These are phyloP conservation scores for Apophysomyces sp. DNA, from an alignment of 371 early-diverging fungal genomes.

Conservation along the genomic window DNA sequence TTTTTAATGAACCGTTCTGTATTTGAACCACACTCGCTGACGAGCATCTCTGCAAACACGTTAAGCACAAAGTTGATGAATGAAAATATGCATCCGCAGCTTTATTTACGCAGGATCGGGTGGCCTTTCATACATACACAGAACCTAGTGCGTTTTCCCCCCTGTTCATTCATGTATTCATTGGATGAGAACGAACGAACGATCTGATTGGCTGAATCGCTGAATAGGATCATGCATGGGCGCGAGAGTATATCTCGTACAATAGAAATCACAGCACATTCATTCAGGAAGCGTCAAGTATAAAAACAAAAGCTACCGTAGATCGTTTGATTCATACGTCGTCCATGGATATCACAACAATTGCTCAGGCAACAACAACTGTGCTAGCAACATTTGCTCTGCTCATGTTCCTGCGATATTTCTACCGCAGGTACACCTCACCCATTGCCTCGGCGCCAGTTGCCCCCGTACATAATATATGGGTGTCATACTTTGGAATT, in stretches of 20 bases:
- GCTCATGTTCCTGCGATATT: constrained; percentile 13
- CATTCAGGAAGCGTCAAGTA: background rate
- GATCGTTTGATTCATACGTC: background rate
- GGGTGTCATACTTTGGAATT: constrained; percentile 35
- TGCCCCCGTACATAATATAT: constrained; percentile 24
- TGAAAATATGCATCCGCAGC: background rate
- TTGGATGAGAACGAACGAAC: constrained; percentile 4
- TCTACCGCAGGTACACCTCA: constrained; percentile 24
- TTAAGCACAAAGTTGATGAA: background rate
- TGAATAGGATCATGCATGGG: constrained; percentile 1
- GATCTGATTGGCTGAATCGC: constrained; percentile 5
- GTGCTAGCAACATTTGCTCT: background rate
- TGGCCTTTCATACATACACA: background rate
- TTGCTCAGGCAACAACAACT: background rate
- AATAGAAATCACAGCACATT: background rate
- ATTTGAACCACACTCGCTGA: too few relatives aligned
- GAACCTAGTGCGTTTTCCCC: background rate
- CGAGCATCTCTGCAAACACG: too few relatives aligned
- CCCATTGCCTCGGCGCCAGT: constrained; percentile 27
- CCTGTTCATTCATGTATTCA: constrained; percentile 4
- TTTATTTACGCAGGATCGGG: background rate
- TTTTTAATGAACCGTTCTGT: too few relatives aligned
- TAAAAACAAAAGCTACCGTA: background rate
- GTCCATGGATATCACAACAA: background rate
- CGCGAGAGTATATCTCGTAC: background rate